Evolutionary conservation across 2,329 filamentous ascomycete species (phyloP).

Genomic region (Diplocarpon rosae): DNA sequence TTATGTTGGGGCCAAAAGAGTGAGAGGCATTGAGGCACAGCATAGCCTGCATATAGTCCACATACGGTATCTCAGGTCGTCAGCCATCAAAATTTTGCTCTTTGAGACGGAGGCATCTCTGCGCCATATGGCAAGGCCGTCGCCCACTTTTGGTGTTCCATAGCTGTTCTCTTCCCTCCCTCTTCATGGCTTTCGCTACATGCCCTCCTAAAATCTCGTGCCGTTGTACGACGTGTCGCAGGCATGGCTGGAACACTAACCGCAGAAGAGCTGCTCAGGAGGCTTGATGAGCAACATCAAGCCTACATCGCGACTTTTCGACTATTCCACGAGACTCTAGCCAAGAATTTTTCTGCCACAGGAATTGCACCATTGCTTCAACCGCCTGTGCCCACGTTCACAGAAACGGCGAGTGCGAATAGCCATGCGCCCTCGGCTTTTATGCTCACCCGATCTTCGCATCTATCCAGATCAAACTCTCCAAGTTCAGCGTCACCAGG

Average conservation of each 20-base stretch:
- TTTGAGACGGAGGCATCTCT: no score
- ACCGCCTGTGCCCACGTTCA: background rate
- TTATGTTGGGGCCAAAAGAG: background rate
- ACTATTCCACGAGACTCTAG: slow-evolving; percentile 19
- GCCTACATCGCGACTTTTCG: slow-evolving; percentile 20
- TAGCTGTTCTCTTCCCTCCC: no score
- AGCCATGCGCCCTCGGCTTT: background rate
- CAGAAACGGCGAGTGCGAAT: background rate
- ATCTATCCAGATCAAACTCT: background rate
- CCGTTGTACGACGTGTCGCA: background rate
- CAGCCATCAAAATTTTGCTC: no score
- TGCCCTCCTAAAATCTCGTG: no score
- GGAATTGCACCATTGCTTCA: background rate
- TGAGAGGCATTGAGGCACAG: background rate
- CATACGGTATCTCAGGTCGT: no score
- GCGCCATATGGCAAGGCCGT: no score
- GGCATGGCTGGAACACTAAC: slow-evolving; percentile 1
- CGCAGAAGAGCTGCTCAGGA: slow-evolving; percentile 18
- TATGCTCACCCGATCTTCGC: slow-evolving; percentile 1
- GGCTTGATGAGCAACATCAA: slow-evolving; percentile 21
- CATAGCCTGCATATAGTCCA: no score
- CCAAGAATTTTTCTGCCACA: slow-evolving; percentile 1
- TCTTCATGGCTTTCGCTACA: no score
- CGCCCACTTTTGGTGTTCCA: no score
- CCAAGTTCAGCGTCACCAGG: slow-evolving; percentile 2